These are phyloP conservation scores for Ceratocystis albifundus DNA, from an alignment of 2,329 filamentous ascomycete species.

Conservation along the genomic window DNA sequence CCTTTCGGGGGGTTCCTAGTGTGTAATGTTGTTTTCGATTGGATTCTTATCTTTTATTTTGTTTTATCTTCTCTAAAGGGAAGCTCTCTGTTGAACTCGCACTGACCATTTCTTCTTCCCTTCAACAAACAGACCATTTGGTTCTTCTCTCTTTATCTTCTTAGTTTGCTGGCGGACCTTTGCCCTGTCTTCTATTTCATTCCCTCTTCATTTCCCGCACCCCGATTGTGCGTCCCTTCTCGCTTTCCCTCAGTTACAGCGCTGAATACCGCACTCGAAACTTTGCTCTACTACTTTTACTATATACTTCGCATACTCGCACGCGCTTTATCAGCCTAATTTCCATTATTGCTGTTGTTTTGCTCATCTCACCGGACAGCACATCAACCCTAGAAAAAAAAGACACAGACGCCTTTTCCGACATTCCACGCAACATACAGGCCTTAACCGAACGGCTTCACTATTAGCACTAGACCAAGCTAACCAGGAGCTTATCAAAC, in stretches of 20 bases:
- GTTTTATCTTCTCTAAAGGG: not conserved
- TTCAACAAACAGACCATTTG: constrained; percentile 7
- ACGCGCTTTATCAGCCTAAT: not conserved
- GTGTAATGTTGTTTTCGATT: not conserved
- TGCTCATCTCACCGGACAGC: not conserved
- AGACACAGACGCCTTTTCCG: constrained; percentile 8
- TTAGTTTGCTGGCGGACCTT: not conserved
- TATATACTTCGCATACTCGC: not conserved
- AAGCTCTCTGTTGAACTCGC: constrained; percentile 7
- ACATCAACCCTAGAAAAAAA: not conserved
- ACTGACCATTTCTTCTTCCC: not conserved
- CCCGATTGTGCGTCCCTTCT: constrained; percentile 7
- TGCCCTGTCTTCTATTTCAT: not conserved
- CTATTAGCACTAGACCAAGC: not conserved
- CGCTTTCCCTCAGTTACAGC: not conserved
- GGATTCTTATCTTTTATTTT: not conserved
- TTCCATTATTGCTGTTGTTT: not conserved
- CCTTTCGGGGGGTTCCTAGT: not conserved
- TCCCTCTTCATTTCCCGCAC: constrained; percentile 1
- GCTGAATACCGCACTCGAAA: not conserved
- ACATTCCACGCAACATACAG: constrained; percentile 10
- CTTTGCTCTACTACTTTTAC: constrained; percentile 8
- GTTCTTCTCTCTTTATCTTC: constrained; percentile 7
- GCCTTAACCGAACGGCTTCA: constrained; percentile 9
- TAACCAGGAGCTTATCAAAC: constrained; percentile 11